phyloP scores from a whole-genome alignment of 2,329 filamentous ascomycete genomes.

The Clonostachys rhizophaga region DNA sequence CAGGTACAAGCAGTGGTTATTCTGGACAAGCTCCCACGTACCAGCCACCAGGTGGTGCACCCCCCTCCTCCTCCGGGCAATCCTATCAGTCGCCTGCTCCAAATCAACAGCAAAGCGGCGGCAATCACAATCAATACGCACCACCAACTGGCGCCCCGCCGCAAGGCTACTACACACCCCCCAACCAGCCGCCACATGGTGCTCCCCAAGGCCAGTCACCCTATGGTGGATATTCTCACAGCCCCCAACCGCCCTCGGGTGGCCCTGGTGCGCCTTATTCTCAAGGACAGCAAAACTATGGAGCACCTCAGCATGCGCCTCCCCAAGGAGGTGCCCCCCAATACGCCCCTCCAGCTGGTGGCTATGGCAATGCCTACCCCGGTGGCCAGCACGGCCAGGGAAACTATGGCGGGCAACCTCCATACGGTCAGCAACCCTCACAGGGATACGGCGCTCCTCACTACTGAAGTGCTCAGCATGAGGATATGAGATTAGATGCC shows the following conservation, averaged over 20 bases:
- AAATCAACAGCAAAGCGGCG: constrained; percentile 11
- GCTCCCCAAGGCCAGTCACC: constrained; percentile 2
- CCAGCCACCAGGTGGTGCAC: constrained; percentile 22
- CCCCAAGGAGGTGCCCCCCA: constrained; percentile 5
- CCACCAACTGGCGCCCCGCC: constrained; percentile 1
- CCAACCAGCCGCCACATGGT: constrained; percentile 3
- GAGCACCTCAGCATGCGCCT: constrained; percentile 8
- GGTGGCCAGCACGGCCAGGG: constrained; percentile 3
- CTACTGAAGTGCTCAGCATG: not conserved
- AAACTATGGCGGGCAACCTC: constrained; percentile 15
- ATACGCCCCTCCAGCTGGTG: constrained; percentile 1
- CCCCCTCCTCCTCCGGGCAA: constrained; percentile 14
- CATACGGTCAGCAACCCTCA: constrained; percentile 18
- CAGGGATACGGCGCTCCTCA: constrained; percentile 2
- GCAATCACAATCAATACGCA: constrained; percentile 1
- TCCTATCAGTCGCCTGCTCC: constrained; percentile 15
- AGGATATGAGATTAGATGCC: not conserved
- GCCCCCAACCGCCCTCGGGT: constrained; percentile 7
- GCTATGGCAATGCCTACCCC: constrained; percentile 1
- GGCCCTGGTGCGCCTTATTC: constrained; percentile 5
- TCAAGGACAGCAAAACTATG: constrained; percentile 1
- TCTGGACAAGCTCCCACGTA: constrained; percentile 54
- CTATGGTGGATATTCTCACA: constrained; percentile 9
- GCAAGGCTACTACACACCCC: constrained; percentile 2
- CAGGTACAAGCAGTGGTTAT: constrained; percentile 51